These are phyloP conservation scores for Filobasidium floriforme DNA, from an alignment of 768 basidiomycete genomes.

Conservation along the genomic window DNA sequence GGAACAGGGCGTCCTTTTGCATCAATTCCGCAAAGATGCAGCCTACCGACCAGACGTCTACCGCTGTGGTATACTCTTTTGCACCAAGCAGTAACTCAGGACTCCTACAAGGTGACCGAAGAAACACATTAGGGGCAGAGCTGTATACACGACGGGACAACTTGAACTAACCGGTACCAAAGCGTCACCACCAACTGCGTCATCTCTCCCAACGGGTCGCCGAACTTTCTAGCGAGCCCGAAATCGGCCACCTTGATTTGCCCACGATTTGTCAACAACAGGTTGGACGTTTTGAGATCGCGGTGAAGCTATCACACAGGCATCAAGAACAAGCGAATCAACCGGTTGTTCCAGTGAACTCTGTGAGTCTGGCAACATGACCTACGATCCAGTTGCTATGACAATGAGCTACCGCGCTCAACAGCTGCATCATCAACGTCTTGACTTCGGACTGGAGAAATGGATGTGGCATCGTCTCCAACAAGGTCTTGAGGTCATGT, in stretches of 20 bases:
- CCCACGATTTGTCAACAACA: constrained; percentile 97
- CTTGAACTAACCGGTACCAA: constrained; percentile 78
- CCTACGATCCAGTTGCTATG: constrained; percentile 83
- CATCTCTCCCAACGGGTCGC: constrained; percentile 92
- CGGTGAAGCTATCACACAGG: constrained; percentile 59
- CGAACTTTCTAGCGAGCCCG: constrained; percentile 88
- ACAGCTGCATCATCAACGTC: constrained; percentile 83
- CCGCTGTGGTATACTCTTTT: constrained; percentile 83
- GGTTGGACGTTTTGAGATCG: constrained; percentile 92
- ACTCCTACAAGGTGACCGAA: constrained; percentile 52
- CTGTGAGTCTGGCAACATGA: neutral
- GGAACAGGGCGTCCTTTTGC: constrained; percentile 91
- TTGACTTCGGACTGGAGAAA: constrained; percentile 98
- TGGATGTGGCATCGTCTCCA: constrained; percentile 89
- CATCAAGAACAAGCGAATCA: neutral
- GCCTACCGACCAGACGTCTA: constrained; percentile 98
- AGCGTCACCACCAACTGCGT: constrained; percentile 96
- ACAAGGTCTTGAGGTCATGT: constrained; percentile 93
- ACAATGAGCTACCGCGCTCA: constrained; percentile 87
- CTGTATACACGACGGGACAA: neutral
- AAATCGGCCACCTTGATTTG: constrained; percentile 99
- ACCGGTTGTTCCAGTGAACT: neutral
- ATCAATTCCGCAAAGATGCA: constrained; percentile 97
- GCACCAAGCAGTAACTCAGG: constrained; percentile 93
- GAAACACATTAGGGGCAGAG: neutral